phyloP scores from a whole-genome alignment of 1,284 basidiomycete species.

The Puccinia hordei region DNA sequence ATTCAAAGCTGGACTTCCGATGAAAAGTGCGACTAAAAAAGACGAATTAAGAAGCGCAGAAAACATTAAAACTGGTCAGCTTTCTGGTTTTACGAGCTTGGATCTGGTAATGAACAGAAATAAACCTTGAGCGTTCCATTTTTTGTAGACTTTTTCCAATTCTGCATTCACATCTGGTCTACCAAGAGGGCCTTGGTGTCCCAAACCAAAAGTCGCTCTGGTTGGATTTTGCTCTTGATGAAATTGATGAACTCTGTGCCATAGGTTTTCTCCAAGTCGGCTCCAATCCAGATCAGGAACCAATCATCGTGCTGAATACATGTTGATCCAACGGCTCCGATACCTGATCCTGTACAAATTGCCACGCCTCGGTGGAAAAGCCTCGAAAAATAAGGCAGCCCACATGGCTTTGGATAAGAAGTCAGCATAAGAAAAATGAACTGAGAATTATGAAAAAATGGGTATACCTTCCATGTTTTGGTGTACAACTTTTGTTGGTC shows the following conservation, averaged over 20 bases:
- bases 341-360: slow-evolving; percentile 75
- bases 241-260: slow-evolving; percentile 72
- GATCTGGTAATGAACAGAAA: neutral
- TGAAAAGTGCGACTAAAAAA: slow-evolving; percentile 42
- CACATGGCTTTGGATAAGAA: slow-evolving; percentile 66
- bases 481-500: slow-evolving; percentile 44
- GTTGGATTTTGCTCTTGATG: slow-evolving; percentile 69
- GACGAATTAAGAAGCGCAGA: no score
- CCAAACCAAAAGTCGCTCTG: slow-evolving; percentile 73
- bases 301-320: slow-evolving; percentile 71
- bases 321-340: slow-evolving; percentile 75
- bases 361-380: slow-evolving; percentile 75
- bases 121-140: slow-evolving; percentile 71
- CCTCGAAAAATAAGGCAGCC: slow-evolving; percentile 74
- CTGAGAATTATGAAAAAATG: neutral
- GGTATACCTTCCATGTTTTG: slow-evolving; percentile 51
- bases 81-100: neutral
- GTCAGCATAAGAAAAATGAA: neutral
- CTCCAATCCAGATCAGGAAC: slow-evolving; percentile 70
- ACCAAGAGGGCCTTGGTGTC: slow-evolving; percentile 71
- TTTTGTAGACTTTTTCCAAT: slow-evolving; percentile 68
- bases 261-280: slow-evolving; percentile 67
- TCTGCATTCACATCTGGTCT: slow-evolving; percentile 76
- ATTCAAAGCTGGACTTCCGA: slow-evolving; percentile 49
- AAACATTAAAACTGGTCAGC: neutral